Evolutionary conservation across 306 rosid species (phyloP).

Genomic region (Acacia melanoxylon): DNA sequence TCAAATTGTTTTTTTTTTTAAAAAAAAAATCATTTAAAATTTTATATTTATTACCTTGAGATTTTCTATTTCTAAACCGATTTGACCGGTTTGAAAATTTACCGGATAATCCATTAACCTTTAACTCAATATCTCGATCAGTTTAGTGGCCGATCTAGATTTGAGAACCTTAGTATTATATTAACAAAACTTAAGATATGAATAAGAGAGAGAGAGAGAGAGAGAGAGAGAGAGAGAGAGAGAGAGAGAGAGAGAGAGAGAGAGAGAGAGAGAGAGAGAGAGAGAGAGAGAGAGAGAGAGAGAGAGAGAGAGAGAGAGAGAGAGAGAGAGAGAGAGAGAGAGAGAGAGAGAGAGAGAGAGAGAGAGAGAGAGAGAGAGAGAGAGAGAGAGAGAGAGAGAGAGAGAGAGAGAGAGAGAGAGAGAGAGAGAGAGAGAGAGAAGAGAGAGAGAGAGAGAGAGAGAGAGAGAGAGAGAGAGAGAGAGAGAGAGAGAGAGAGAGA

Average conservation of each 20-base stretch:
- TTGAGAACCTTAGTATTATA: no score
- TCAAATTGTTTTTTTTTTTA: no score
- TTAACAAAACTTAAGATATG: background rate
- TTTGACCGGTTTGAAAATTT: no score
- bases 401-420: fast-evolving
- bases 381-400: fast-evolving
- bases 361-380: no score
- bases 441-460: fast-evolving
- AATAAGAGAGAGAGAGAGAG: background rate
- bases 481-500: fast-evolving
- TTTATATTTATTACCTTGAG: no score
- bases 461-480: fast-evolving
- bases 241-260: fast-evolving
- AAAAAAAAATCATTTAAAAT: no score
- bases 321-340: no score
- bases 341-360: fast-evolving
- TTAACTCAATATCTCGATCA: fast-evolving
- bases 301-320: fast-evolving
- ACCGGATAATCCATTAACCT: no score
- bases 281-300: fast-evolving
- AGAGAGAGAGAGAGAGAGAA: background rate
- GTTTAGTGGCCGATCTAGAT: no score
- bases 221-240: no score
- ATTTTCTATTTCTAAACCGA: no score
- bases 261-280: fast-evolving